These are phyloP conservation scores for Hymenoscyphus albidus DNA, from an alignment of 2,329 filamentous ascomycete species.

Conservation along the genomic window DNA sequence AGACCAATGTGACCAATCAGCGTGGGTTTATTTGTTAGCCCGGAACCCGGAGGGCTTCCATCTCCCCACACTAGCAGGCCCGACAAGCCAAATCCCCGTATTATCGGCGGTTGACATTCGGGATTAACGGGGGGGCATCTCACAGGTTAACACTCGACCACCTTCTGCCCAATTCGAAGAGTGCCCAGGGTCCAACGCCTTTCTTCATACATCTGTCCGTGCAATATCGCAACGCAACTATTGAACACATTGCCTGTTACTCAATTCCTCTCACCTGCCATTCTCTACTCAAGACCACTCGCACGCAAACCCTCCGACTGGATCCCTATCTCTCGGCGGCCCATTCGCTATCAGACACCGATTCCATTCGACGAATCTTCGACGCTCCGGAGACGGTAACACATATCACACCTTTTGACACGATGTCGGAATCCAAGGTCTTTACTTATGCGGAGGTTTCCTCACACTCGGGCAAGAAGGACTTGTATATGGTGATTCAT, in stretches of 20 bases:
- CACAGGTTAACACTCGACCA: background rate
- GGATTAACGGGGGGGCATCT: background rate
- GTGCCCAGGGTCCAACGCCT: background rate
- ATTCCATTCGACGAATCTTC: background rate
- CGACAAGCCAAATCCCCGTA: background rate
- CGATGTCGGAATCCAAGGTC: slow-evolving; percentile 39
- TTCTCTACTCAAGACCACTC: background rate
- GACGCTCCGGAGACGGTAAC: background rate
- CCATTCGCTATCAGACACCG: background rate
- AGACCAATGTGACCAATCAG: background rate
- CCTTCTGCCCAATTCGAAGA: background rate
- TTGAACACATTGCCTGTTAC: background rate
- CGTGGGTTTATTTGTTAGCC: background rate
- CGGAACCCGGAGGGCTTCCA: background rate
- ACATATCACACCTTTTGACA: background rate
- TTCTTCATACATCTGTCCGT: background rate
- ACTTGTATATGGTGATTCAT: slow-evolving; percentile 86
- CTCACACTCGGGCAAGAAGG: slow-evolving; percentile 88
- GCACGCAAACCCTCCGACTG: background rate
- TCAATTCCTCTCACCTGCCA: background rate
- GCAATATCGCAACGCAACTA: background rate
- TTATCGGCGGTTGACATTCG: background rate
- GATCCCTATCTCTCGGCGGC: background rate
- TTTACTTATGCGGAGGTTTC: slow-evolving; percentile 79
- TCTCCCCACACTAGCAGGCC: background rate